These are phyloP conservation scores for Saccharomycopsis crataegensis DNA, from an alignment of 1,139 yeast genomes.

Conservation along the genomic window DNA sequence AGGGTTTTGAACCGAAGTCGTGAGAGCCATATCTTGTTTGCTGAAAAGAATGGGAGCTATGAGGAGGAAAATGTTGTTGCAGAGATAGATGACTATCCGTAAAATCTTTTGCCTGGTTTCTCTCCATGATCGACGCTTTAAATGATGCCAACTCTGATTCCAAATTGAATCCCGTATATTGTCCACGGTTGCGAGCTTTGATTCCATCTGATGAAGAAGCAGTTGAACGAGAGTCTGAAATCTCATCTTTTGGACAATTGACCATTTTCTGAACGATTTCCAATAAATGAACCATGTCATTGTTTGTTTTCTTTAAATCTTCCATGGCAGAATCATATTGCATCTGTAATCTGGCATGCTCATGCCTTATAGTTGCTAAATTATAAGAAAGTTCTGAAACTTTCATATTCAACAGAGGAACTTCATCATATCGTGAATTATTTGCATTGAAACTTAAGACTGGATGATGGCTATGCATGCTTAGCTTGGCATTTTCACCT, in stretches of 20 bases:
- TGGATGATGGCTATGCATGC: too few species aligned
- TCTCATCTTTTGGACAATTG: neutral
- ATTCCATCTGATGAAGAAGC: too few species aligned
- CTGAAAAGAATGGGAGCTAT: too few species aligned
- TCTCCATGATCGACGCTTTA: slow-evolving; percentile 24
- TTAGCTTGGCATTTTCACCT: neutral
- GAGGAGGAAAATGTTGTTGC: too few species aligned
- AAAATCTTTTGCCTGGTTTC: slow-evolving; percentile 20
- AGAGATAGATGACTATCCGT: neutral
- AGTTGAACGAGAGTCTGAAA: neutral
- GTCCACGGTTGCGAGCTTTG: too few species aligned
- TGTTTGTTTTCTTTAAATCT: slow-evolving; percentile 40
- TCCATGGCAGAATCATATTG: slow-evolving; percentile 40
- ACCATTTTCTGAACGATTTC: slow-evolving; percentile 38
- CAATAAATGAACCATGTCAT: slow-evolving; percentile 42
- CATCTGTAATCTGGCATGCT: slow-evolving; percentile 33
- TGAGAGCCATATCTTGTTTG: too few species aligned
- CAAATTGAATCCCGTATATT: slow-evolving; percentile 14
- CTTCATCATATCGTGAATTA: neutral
- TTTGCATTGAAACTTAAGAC: neutral
- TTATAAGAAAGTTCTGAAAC: slow-evolving; percentile 37
- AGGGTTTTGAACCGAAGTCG: too few species aligned
- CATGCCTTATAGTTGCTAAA: slow-evolving; percentile 32
- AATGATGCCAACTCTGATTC: slow-evolving; percentile 25
- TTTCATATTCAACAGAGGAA: slow-evolving; percentile 28